Evolutionary conservation across 345 rosid species (phyloP), one percentile per base, ranked within the genome.

Genomic region (Corymbia maculata): DNA sequence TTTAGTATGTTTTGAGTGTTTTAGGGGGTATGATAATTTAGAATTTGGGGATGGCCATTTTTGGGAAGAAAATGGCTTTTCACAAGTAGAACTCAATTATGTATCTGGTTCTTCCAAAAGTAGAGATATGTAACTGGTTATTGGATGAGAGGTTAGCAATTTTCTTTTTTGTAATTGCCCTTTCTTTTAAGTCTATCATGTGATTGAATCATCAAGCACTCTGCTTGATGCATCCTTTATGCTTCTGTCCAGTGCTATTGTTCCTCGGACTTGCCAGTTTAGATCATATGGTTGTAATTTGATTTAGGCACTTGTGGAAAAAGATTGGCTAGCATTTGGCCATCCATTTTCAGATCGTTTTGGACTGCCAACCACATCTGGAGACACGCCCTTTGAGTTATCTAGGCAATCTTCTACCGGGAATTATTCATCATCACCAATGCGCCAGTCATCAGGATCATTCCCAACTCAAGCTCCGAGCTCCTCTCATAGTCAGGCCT

Each of bases 261-360:
- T 42, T 75, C 49, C 84, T 19, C 42, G 49, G 28, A 75, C 42
- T 42, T 75, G 84, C 49, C 84, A 75, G 11, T 75, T 75, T 21
- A 42, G 84, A 75, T 75, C 26, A 42, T 53, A 32, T 4, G 87
- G 87, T 86, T 49, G 87, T 86, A 53, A 75, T 44, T 84, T 82
- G 55, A n/a, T 88, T 51, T 92, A 98, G 99, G 98, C 98, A 85
- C 98, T 98, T 88, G 85, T 97, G 87, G 99, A 98, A 92, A 98
- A 98, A 91, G 99, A 98, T 90, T 98, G 99, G 99, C 94, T 97
- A 88, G 99, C 99, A 88, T 98, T 97, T 93, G 99, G 99, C 80
- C 99, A 97, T 93, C 99, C 98, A 87, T 95, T 98, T 93, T 94
- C 99, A 15, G 99, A 98, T 90, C 99, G 99, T 68, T 86, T 94